Base-by-base conservation (phyloP, 2,329 filamentous ascomycete species). In the Mariannaea sp. region DNA sequence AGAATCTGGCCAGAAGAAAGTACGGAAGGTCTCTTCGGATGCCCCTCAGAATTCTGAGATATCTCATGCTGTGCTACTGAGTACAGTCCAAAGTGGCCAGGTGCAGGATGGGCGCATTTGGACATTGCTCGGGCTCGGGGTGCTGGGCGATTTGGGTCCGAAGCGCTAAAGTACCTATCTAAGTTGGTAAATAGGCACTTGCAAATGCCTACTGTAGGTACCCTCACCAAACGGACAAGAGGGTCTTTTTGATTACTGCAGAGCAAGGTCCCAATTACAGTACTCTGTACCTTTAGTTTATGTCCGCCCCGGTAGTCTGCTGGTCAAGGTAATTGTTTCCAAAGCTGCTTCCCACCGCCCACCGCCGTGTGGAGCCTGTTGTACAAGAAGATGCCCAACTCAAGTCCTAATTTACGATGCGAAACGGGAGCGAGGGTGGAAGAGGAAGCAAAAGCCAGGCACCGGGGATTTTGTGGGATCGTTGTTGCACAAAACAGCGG, bases 391-490 rank as follows among this genome's bases (percentile, higher is more conserved):
- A 32, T 17, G 13, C 24, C 19, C 17, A 4, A 17, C 4, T n/a
- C 10, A 32, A 32, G 36, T 24, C 24, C 19, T 9, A 4, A 17
- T 9, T n/a, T 19, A 19, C 17, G 19, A 39, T 17, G 19, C 35
- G 5, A 38, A 16, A 36, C 33, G 16, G 16, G 16, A 13, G 19
- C 35, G 47, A 36, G 53, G 53, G 57, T 53, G 61, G 53, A 44
- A 61, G 39, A 46, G 35, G 32, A 17, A 36, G 39, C 29, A 36
- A 57, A 43, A 46, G n/a, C n/a, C 39, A 45, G 48, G 45, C 51
- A 48, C 44, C 39, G 49, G 49, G 45, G 47, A 51, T 55, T 54
- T 53, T 53, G 46, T 42, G 46, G 46, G 20, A 49, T 48, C 53
- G 52, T 47, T 58, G 61, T 14, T 35, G 32, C 19, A 22, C 36